Evolutionary conservation across 768 basidiomycete species (phyloP), one percentile per base, ranked within the genome.

Genomic region (Lentinus brumalis): DNA sequence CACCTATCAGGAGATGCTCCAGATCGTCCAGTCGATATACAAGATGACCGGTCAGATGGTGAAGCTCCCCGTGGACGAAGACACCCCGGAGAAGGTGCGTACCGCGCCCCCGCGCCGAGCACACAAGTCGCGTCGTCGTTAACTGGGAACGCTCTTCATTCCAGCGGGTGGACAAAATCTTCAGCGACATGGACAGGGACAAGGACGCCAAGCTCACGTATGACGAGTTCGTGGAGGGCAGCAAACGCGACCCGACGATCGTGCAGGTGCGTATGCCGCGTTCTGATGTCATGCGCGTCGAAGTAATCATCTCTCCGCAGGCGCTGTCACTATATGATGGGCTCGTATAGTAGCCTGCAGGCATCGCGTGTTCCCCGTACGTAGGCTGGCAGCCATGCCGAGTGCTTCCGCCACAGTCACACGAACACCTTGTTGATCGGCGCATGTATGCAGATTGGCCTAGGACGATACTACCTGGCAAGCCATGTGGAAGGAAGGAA

Each of bases 41-140:
- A 98, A 96, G 85, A 98, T 99, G 97, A 98, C 97, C 4, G 97
- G 97, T 18, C 88, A 96, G 75, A 98, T 98, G 96, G 96, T 98
- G 65, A 96, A 95, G 74, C 85, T 98, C 21, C 96, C 97, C n/a
- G 81, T 88, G 42, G 97, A 98, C 72, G 97, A 99, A 76, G 96
- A 98, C 78, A 99, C 97, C n/a, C 96, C 97, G 1, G 95, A 98
- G 76, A 99, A 98, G 92, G 96, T 87, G 68, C 55, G 75, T 50
- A 3, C 39, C 21, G 39, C 18, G 10, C 14, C 15, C 32, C 59
- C 26, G 40, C 32, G 12, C 16, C 50, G 45, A 26, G 47, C n/a
- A 15, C 45, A 14, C 16, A 38, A n/a, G 41, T 31, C n/a, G 40
- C 7, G 6, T 35, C 45, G 26, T 42, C 45, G 45, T 49, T 30